phyloP scores from a whole-genome alignment of 2,329 filamentous ascomycete genomes.

The Colletotrichum liaoningense region DNA sequence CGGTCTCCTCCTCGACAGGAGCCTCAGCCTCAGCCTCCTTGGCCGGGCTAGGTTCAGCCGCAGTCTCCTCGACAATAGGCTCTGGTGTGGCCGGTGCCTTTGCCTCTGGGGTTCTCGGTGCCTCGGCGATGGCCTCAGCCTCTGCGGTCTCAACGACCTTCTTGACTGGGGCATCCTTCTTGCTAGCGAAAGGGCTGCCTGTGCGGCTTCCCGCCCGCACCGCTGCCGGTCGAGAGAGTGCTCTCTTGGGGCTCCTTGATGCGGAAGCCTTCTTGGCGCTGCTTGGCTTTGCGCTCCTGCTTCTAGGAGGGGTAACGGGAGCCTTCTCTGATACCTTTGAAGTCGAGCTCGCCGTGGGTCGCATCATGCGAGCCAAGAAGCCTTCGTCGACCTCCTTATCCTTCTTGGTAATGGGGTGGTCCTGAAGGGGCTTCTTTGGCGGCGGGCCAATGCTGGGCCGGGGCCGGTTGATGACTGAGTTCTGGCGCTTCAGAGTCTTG shows the following conservation, averaged over 20 bases:
- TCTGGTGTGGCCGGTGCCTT: constrained; percentile 27
- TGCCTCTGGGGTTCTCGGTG: constrained; percentile 9
- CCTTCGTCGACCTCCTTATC: constrained; percentile 72
- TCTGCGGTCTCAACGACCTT: constrained; percentile 29
- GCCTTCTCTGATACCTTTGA: constrained; percentile 75
- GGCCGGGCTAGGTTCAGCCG: constrained; percentile 27
- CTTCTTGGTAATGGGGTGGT: constrained; percentile 59
- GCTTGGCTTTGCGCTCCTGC: constrained; percentile 40
- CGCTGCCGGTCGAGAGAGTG: constrained; percentile 36
- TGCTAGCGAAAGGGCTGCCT: constrained; percentile 22
- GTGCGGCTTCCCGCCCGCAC: neutral
- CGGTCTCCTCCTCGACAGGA: constrained; percentile 31
- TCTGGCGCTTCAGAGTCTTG: constrained; percentile 56
- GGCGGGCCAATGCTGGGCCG: constrained; percentile 68
- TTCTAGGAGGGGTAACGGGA: constrained; percentile 61
- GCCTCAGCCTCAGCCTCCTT: constrained; percentile 16
- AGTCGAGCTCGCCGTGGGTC: constrained; percentile 77
- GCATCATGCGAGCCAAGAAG: constrained; percentile 86
- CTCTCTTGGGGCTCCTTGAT: constrained; percentile 32
- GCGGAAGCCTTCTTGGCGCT: constrained; percentile 39
- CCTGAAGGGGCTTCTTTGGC: constrained; percentile 66
- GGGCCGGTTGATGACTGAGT: constrained; percentile 55
- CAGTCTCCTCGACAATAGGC: constrained; percentile 15
- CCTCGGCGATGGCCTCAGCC: constrained; percentile 32
- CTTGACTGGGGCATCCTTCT: constrained; percentile 14